Conservation (phyloP, 2,329 filamentous ascomycete species). For the Ramularia endophylla region DNA sequence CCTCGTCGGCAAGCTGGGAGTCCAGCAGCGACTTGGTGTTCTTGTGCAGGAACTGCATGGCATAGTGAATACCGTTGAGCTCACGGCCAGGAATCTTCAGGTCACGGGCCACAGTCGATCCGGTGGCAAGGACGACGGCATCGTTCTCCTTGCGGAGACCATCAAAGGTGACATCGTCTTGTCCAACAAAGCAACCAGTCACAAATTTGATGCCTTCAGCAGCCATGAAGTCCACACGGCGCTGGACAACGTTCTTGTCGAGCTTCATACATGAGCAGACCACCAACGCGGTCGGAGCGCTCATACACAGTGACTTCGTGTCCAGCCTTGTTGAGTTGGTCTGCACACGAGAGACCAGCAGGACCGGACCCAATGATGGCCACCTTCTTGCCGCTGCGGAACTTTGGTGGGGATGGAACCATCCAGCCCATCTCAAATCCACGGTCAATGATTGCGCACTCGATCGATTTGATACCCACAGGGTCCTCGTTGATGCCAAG, state of each 20-base stretch:
- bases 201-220: slow-evolving; percentile 80
- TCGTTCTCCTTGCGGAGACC: slow-evolving; percentile 70
- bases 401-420: slow-evolving; percentile 70
- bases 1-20: slow-evolving; percentile 73
- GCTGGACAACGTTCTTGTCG: slow-evolving; percentile 94
- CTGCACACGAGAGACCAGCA: slow-evolving; percentile 80
- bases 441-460: slow-evolving; percentile 95
- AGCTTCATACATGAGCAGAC: slow-evolving; percentile 99
- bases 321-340: slow-evolving; percentile 90
- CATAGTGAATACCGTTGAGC: slow-evolving; percentile 85
- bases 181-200: slow-evolving; percentile 70
- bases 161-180: slow-evolving; percentile 60
- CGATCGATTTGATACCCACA: slow-evolving; percentile 96
- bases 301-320: slow-evolving; percentile 88
- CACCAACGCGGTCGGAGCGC: slow-evolving; percentile 82
- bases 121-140: slow-evolving; percentile 85
- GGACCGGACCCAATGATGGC: slow-evolving; percentile 90
- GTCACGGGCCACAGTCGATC: slow-evolving; percentile 88
- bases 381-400: slow-evolving; percentile 80
- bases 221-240: slow-evolving; percentile 91
- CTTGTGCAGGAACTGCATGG: slow-evolving; percentile 95
- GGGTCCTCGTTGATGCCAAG: slow-evolving; percentile 95
- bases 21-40: slow-evolving; percentile 98
- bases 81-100: slow-evolving; percentile 85
- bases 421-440: slow-evolving; percentile 99